These are phyloP conservation scores for Canavalia ensiformis DNA, from an alignment of 306 rosid species.

Conservation along the genomic window DNA sequence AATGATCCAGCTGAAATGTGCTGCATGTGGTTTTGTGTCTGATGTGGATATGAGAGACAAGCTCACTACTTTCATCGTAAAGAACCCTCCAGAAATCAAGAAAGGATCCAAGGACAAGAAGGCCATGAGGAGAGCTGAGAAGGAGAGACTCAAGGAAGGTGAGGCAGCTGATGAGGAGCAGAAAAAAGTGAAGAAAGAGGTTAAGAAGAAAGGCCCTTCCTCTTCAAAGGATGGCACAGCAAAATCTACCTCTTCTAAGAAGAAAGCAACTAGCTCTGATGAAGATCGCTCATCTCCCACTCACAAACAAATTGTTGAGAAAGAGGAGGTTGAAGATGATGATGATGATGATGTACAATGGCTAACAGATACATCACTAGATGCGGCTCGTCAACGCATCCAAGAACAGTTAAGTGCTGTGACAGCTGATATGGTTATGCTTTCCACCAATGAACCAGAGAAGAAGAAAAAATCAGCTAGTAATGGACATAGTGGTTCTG, in stretches of 20 bases:
- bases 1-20: slow-evolving; percentile 76
- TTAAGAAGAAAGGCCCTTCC: slow-evolving; percentile 60
- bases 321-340: slow-evolving; percentile 48
- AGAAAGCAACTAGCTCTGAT: slow-evolving; percentile 65
- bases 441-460: slow-evolving; percentile 63
- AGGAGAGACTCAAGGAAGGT: slow-evolving; percentile 73
- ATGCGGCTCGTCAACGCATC: slow-evolving; percentile 68
- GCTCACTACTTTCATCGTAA: slow-evolving; percentile 69
- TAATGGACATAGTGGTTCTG: slow-evolving; percentile 28
- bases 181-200: slow-evolving; percentile 68
- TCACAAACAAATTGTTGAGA: slow-evolving; percentile 56
- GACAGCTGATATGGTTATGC: slow-evolving; percentile 79
- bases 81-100: slow-evolving; percentile 74
- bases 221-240: slow-evolving; percentile 56
- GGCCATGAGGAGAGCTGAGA: slow-evolving; percentile 80
- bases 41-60: slow-evolving; percentile 85
- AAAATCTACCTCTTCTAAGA: slow-evolving; percentile 60
- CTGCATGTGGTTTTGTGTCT: slow-evolving; percentile 78
- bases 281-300: slow-evolving; percentile 67
- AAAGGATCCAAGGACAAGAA: slow-evolving; percentile 75
- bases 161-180: slow-evolving; percentile 73
- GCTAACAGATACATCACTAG: slow-evolving; percentile 72
- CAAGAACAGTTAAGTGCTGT: slow-evolving; percentile 72
- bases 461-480: slow-evolving; percentile 45
- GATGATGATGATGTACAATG: slow-evolving; percentile 63